Conservation (phyloP, 2,329 filamentous ascomycete genomes). For the Talaromyces sp. region DNA sequence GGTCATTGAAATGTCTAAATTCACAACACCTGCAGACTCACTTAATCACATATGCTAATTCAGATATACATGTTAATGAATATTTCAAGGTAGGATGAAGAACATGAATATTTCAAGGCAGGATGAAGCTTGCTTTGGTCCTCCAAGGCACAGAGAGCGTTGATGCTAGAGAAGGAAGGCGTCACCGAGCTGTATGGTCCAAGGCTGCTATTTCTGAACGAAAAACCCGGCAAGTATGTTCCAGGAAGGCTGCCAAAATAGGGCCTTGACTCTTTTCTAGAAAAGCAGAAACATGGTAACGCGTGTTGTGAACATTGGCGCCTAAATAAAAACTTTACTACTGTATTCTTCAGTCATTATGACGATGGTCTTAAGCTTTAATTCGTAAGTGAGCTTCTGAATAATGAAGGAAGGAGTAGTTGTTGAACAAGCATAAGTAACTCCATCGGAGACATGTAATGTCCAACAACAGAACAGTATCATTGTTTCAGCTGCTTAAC, state of each 20-base stretch:
- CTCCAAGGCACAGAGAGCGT: background rate
- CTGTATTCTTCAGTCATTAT: constrained; percentile 47
- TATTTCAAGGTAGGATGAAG: background rate
- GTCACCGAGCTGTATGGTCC: background rate
- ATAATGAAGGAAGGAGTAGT: background rate
- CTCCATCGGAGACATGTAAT: no score
- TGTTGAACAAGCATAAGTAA: no score
- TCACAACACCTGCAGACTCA: background rate
- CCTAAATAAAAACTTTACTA: constrained; percentile 42
- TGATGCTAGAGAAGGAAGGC: background rate
- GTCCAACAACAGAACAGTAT: no score
- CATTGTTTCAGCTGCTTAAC: no score
- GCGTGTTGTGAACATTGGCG: background rate
- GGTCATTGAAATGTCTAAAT: background rate
- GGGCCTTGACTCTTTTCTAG: background rate
- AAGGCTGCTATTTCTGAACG: background rate
- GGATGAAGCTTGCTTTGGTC: background rate
- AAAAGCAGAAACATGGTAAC: background rate
- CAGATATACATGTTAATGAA: background rate
- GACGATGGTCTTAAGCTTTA: background rate
- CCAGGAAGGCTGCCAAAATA: background rate
- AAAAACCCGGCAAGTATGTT: background rate
- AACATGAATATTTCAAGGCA: background rate
- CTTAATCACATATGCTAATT: background rate
- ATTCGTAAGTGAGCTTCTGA: background rate